These are phyloP conservation scores for Backusella sp. DNA, from an alignment of 192 early-diverging fungal species.

Conservation along the genomic window DNA sequence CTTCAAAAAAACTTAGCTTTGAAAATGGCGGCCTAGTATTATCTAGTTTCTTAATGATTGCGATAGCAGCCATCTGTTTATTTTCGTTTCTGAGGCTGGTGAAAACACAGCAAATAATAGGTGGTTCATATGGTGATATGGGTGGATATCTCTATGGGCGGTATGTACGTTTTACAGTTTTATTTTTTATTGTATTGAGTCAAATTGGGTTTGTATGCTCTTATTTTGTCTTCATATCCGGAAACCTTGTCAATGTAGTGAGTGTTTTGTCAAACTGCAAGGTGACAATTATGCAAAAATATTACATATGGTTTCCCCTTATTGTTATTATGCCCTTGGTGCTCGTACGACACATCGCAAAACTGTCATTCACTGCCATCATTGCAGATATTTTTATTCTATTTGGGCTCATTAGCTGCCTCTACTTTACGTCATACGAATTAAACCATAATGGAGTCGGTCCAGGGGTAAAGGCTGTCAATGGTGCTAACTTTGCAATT, in stretches of 20 bases:
- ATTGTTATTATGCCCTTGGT: constrained; percentile 68
- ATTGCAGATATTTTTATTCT: constrained; percentile 77
- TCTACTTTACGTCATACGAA: constrained; percentile 55
- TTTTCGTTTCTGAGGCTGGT: constrained; percentile 53
- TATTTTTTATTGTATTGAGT: constrained; percentile 43
- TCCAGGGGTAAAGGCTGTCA: constrained; percentile 58
- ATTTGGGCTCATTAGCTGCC: constrained; percentile 62
- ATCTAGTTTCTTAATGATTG: constrained; percentile 55
- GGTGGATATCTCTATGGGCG: constrained; percentile 52
- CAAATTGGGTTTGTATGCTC: constrained; percentile 88
- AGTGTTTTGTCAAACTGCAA: constrained; percentile 66
- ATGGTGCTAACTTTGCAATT: constrained; percentile 63
- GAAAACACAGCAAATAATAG: constrained; percentile 47
- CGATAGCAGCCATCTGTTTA: constrained; percentile 60
- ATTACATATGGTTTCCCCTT: constrained; percentile 76
- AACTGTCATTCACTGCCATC: constrained; percentile 58
- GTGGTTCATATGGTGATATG: constrained; percentile 61
- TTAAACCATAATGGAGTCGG: constrained; percentile 42
- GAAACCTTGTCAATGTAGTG: constrained; percentile 73
- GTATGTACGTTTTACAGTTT: constrained; percentile 16
- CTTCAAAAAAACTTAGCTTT: constrained; percentile 26
- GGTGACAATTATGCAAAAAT: constrained; percentile 56
- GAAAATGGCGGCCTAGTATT: constrained; percentile 65
- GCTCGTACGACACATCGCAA: constrained; percentile 64
- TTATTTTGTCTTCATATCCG: constrained; percentile 88